Conservation (phyloP, 139 green algal species). For the Chlorella sp. region DNA sequence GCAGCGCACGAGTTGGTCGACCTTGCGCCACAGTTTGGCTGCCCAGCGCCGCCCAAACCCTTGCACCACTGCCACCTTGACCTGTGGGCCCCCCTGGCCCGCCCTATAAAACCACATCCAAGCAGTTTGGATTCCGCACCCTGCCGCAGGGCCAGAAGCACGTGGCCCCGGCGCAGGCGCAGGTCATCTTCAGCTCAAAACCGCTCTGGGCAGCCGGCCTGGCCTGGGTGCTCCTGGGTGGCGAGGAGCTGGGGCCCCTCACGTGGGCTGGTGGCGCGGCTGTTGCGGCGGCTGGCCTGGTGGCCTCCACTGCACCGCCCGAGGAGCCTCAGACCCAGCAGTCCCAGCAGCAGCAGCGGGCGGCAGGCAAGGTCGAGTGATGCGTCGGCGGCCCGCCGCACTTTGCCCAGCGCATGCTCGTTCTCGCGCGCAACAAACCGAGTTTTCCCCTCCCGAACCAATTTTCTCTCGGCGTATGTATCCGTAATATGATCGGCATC, state of each 20-base stretch:
- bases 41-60: neutral
- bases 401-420: too few relatives aligned
- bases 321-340: neutral
- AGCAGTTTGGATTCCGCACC: too few relatives aligned
- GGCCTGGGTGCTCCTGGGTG: constrained; percentile 35
- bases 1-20: neutral
- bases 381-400: too few relatives aligned
- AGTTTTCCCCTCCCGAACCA: too few relatives aligned
- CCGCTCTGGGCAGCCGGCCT: constrained; percentile 39
- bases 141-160: constrained; percentile 13
- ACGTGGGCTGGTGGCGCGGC: constrained; percentile 29
- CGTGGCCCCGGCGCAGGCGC: constrained; percentile 15
- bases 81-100: too few relatives aligned
- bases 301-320: constrained; percentile 7
- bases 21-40: neutral
- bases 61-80: neutral
- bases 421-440: too few relatives aligned
- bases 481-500: too few relatives aligned
- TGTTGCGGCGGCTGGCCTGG: constrained; percentile 20
- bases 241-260: constrained; percentile 32
- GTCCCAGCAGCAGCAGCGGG: neutral
- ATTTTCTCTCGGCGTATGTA: too few relatives aligned
- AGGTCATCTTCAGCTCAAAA: constrained; percentile 45
- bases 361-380: neutral
- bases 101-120: too few relatives aligned